These are phyloP conservation scores for Aspergillus panamensis DNA, from an alignment of 495 filamentous ascomycete species.

Conservation along the genomic window DNA sequence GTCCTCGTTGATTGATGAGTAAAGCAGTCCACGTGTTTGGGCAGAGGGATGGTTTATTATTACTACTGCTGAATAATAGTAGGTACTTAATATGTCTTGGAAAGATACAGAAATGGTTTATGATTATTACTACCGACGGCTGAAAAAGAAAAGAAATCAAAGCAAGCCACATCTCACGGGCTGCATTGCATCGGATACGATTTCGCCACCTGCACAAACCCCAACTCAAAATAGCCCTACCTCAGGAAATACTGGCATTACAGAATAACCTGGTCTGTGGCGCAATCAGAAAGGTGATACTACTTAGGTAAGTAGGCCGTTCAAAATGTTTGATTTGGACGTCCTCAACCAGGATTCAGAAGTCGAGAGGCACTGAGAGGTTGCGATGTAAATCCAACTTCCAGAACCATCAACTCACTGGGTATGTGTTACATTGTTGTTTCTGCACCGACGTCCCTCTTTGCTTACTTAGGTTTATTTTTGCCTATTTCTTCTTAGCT, in stretches of 20 bases:
- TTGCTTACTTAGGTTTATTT: neutral
- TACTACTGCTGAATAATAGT: too few relatives aligned
- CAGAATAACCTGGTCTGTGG: neutral
- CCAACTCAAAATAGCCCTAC: slow-evolving; percentile 5
- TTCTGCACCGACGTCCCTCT: neutral
- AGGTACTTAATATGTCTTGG: too few relatives aligned
- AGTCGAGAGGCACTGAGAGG: neutral
- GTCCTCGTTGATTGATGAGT: slow-evolving; percentile 4
- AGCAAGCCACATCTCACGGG: neutral
- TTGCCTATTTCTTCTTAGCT: neutral
- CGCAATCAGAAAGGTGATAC: too few relatives aligned
- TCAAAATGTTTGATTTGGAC: neutral
- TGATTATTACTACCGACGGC: neutral
- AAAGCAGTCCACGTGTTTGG: slow-evolving; percentile 8
- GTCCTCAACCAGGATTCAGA: neutral
- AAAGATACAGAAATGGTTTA: neutral
- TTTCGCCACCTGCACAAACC: neutral
- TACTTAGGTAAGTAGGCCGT: too few relatives aligned
- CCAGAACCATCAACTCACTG: neutral
- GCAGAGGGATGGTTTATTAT: neutral
- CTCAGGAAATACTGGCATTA: neutral
- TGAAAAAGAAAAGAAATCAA: neutral
- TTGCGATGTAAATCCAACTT: neutral
- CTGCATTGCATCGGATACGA: neutral
- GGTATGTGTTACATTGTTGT: slow-evolving; percentile 2